Evolutionary conservation across 345 rosid genomes (phyloP), one percentile per base, ranked within the genome.

Genomic region (Camelina neglecta): DNA sequence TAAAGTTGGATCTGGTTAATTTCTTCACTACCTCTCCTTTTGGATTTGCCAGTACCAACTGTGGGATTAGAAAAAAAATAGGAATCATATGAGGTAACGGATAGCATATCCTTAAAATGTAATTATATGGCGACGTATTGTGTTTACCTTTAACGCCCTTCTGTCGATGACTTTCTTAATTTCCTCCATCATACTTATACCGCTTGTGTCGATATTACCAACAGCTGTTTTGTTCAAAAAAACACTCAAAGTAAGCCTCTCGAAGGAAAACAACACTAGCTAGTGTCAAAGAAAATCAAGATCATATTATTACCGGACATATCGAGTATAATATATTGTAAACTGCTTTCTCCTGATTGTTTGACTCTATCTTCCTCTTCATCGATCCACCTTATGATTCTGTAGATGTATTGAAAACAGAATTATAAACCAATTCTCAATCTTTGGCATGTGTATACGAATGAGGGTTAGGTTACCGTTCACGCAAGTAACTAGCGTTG

Each of bases 191-290:
- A 91, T 88, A 81, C 94, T 86, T 42, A 93, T 86, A 42, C 99
- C 99, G 47, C 98, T 95, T 6, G 98, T 90, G 75, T 95, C 99
- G 16, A 95, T 93, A 83, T 92, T 87, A 26, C 93, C 97, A 18
- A 87, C 89, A 64, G 87, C 99, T 95, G 81, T 60, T 78, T 73
- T 44, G 23, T 20, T 33, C 26, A 36, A 39, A 44, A 44, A 42
- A 21, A 60, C 24, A 42, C 24, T 60, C 11, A 41, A 23, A 64
- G 44, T 77, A 16, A 64, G 70, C 35, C 21, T 70, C 41, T 70
- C 41, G 6, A 44, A 13, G 24, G 29, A 29, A 71, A 12, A 64
- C 51, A 44, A 5, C 2, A 57, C 31, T 29, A 29, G 31, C 49
- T 38, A 55, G 4, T 58, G 13, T 65, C 38, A 48, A 61, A 59